phyloP scores from a whole-genome alignment of 768 basidiomycete species.

The Leucogyrophana mollusca region DNA sequence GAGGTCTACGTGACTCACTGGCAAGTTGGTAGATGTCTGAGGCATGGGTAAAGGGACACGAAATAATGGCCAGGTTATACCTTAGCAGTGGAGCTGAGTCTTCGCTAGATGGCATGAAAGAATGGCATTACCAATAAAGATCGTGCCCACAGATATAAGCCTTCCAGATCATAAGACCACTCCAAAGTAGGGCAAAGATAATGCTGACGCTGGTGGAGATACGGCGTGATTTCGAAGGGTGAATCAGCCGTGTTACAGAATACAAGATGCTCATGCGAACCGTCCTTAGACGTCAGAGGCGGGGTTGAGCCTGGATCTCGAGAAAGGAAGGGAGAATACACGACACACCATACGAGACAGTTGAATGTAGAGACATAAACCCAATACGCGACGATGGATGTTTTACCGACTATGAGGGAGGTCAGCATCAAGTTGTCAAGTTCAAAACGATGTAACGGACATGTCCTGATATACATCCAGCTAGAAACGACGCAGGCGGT shows the following conservation, averaged over 20 bases:
- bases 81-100: too few species aligned
- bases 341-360: conserved; percentile 11
- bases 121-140: too few species aligned
- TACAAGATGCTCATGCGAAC: conserved; percentile 20
- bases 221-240: conserved; percentile 5
- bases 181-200: conserved; percentile 18
- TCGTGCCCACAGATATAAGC: neutral
- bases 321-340: neutral
- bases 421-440: conserved; percentile 1
- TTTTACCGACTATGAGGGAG: conserved; percentile 3
- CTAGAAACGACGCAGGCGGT: conserved; percentile 8
- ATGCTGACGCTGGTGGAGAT: conserved; percentile 1
- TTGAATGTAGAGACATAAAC: conserved; percentile 10
- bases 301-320: neutral
- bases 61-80: too few species aligned
- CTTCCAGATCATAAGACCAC: conserved; percentile 1
- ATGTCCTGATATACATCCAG: conserved; percentile 8
- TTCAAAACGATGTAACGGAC: conserved; percentile 2
- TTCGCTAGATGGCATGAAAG: too few species aligned
- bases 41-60: too few species aligned
- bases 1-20: conserved; percentile 11
- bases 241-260: conserved; percentile 19
- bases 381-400: conserved; percentile 9
- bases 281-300: conserved; percentile 7
- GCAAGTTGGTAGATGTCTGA: conserved; percentile 13